Percentiles rank a stretch among this genome's conserved stretches.
These are phyloP conservation scores for Aspergillus pseudotamarii DNA, from an alignment of 2,329 filamentous ascomycete species.

Conservation along the genomic window DNA sequence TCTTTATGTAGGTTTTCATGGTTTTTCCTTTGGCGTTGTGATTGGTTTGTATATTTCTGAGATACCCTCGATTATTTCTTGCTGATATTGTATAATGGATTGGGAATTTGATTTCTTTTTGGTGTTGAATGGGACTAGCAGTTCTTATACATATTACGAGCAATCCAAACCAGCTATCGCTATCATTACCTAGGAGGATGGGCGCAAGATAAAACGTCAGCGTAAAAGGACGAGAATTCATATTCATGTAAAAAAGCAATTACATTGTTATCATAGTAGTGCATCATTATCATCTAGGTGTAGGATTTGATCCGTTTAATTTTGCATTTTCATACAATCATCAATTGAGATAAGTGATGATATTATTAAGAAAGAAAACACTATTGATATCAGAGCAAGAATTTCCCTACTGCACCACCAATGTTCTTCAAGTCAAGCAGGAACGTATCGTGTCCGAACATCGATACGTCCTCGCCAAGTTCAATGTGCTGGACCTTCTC, in stretches of 20 bases:
- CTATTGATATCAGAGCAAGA: constrained; percentile 54
- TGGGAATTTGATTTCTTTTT: background rate
- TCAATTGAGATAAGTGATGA: background rate
- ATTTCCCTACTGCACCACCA: constrained; percentile 78
- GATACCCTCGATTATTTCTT: background rate
- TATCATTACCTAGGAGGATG: background rate
- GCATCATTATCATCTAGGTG: background rate
- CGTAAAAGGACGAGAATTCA: too few species aligned
- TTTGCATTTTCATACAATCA: background rate
- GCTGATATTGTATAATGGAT: background rate
- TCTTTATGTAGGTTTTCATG: background rate
- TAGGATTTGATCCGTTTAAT: background rate
- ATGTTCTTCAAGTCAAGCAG: constrained; percentile 89
- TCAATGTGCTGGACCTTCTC: constrained; percentile 82
- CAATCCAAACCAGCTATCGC: background rate
- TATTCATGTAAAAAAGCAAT: background rate
- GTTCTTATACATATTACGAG: background rate
- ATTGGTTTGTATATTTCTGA: background rate
- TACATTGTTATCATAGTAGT: background rate
- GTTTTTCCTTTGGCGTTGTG: constrained; percentile 1
- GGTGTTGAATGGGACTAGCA: background rate
- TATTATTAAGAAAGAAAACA: background rate
- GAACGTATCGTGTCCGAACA: constrained; percentile 97
- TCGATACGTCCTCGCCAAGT: constrained; percentile 87
- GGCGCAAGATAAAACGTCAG: too few species aligned